phyloP scores from a whole-genome alignment of 169 alveolate species.

The Cryptosporidium viatorum region DNA sequence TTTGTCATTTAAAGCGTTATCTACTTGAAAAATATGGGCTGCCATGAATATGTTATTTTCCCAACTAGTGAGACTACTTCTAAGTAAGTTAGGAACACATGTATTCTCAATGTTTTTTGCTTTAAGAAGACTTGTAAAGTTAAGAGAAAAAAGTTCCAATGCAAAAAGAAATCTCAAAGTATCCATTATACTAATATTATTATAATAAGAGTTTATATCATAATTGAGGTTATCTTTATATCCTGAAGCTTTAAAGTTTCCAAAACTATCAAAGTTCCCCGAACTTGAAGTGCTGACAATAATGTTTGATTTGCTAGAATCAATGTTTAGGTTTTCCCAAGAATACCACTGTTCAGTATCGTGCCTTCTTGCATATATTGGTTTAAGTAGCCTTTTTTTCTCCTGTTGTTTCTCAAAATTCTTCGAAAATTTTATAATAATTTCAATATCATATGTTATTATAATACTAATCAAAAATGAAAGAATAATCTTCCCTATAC shows the following conservation, averaged over 20 bases:
- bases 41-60: conserved; percentile 64
- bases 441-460: conserved; percentile 51
- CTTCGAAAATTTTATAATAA: conserved; percentile 40
- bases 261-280: not conserved
- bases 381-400: conserved; percentile 36
- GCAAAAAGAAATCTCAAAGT: conserved; percentile 67
- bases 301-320: conserved; percentile 16
- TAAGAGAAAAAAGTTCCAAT: conserved; percentile 47
- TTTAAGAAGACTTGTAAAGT: conserved; percentile 43
- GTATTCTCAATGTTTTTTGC: conserved; percentile 40
- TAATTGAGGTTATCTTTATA: conserved; percentile 23
- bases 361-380: conserved; percentile 50
- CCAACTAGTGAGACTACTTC: conserved; percentile 51
- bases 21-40: conserved; percentile 43
- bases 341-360: conserved; percentile 74
- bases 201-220: conserved; percentile 22
- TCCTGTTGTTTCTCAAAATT: conserved; percentile 61
- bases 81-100: conserved; percentile 44
- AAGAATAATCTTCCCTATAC: conserved; percentile 58
- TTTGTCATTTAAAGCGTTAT: not conserved
- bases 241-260: not conserved
- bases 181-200: conserved; percentile 50
- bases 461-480: conserved; percentile 59
- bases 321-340: conserved; percentile 65
- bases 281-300: not conserved